phyloP scores from a whole-genome alignment of 1,284 basidiomycete species.

The Fomitopsis schrenkii region DNA sequence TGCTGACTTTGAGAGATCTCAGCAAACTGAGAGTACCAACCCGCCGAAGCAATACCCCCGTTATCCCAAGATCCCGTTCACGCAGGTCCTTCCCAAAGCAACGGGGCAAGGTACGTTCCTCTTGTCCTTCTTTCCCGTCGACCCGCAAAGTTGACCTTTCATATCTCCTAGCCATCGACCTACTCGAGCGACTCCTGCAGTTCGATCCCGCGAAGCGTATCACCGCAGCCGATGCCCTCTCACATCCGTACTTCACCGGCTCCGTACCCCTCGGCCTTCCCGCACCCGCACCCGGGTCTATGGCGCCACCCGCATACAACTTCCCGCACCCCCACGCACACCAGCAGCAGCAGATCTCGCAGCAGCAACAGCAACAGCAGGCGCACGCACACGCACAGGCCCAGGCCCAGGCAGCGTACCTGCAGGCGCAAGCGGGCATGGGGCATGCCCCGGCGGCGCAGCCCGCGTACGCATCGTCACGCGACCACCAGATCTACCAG shows the following conservation, averaged over 20 bases:
- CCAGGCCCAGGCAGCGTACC: slow-evolving; percentile 28
- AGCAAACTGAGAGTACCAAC: slow-evolving; percentile 85
- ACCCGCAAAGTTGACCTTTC: slow-evolving; percentile 3
- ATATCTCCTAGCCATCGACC: slow-evolving; percentile 70
- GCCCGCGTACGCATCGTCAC: slow-evolving; percentile 3
- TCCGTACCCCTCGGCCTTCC: slow-evolving; percentile 40
- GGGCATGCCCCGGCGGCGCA: not conserved
- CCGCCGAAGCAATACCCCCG: slow-evolving; percentile 76
- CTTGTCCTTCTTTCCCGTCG: not conserved
- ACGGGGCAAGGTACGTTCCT: slow-evolving; percentile 72
- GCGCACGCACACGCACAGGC: slow-evolving; percentile 39
- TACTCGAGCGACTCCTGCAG: slow-evolving; percentile 93
- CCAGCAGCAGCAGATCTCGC: slow-evolving; percentile 30
- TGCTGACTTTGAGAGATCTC: slow-evolving; percentile 3
- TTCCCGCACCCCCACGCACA: slow-evolving; percentile 61
- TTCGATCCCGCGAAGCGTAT: slow-evolving; percentile 95
- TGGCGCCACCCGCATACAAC: slow-evolving; percentile 67
- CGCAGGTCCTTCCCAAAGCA: slow-evolving; percentile 89
- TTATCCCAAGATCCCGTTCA: slow-evolving; percentile 89
- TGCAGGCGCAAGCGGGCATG: slow-evolving; percentile 29
- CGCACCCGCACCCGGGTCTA: slow-evolving; percentile 49
- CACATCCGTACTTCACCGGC: slow-evolving; percentile 89
- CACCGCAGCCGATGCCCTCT: slow-evolving; percentile 88
- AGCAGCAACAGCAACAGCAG: slow-evolving; percentile 40
- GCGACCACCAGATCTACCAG: not conserved